Conservation (phyloP, 2,329 filamentous ascomycete species). For the Bipolaris oryzae region DNA sequence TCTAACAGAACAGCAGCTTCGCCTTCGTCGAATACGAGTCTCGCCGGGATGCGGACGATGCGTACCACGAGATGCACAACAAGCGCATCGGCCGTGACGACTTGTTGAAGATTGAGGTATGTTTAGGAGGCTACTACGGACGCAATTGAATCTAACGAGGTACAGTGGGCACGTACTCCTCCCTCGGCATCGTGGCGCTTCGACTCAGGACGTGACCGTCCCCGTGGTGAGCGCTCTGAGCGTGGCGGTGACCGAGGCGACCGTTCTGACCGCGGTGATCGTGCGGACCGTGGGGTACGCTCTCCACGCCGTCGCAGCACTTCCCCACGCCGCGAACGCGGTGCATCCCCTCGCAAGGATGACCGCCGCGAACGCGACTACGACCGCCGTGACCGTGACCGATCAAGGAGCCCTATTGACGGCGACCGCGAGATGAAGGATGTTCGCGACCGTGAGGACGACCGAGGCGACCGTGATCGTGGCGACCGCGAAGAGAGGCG, state of each 20-base stretch:
- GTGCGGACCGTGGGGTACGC: slow-evolving; percentile 75
- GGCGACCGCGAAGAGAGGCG: slow-evolving; percentile 57
- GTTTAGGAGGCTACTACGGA: slow-evolving; percentile 3
- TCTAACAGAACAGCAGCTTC: slow-evolving; percentile 68
- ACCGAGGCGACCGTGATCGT: slow-evolving; percentile 58
- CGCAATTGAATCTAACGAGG: slow-evolving; percentile 23
- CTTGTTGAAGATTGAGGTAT: slow-evolving; percentile 94
- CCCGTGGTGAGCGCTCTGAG: slow-evolving; percentile 59
- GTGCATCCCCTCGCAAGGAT: slow-evolving; percentile 83
- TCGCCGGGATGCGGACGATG: slow-evolving; percentile 96
- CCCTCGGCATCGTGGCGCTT: slow-evolving; percentile 99
- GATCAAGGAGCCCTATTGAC: slow-evolving; percentile 65
- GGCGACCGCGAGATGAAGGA: slow-evolving; percentile 59
- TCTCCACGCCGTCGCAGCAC: slow-evolving; percentile 55
- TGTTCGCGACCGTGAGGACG: slow-evolving; percentile 65
- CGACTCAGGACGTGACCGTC: slow-evolving; percentile 70
- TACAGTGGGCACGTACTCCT: slow-evolving; percentile 96
- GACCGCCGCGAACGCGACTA: slow-evolving; percentile 66
- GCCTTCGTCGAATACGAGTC: slow-evolving; percentile 99
- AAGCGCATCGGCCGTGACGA: slow-evolving; percentile 97
- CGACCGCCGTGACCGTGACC: slow-evolving; percentile 73
- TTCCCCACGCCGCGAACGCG: slow-evolving; percentile 62
- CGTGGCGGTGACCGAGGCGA: slow-evolving; percentile 66
- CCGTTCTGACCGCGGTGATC: slow-evolving; percentile 66
- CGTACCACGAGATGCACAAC: slow-evolving; percentile 99